phyloP scores from a whole-genome alignment of 2,329 filamentous ascomycete genomes.

The Aspergillus caelatus region DNA sequence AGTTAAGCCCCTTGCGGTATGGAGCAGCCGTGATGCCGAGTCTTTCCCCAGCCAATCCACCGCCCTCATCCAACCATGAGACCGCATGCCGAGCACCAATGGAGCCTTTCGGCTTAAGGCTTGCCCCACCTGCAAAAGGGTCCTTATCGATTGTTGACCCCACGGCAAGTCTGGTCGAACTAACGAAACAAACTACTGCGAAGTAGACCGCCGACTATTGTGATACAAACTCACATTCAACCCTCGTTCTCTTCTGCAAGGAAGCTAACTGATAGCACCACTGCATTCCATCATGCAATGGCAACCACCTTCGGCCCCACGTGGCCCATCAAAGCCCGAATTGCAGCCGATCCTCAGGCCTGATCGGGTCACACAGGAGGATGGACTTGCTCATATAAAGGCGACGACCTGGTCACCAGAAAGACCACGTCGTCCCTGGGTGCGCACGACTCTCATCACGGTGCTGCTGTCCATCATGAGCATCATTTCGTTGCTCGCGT shows the following conservation, averaged over 20 bases:
- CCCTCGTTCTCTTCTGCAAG: not conserved
- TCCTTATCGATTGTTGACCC: not conserved
- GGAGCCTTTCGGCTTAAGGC: not conserved
- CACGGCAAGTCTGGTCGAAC: not conserved
- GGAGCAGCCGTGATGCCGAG: not conserved
- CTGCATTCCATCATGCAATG: conserved; percentile 3
- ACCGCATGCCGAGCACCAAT: not conserved
- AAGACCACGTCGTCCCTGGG: not conserved
- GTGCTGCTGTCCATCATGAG: conserved; percentile 12
- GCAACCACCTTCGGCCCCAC: conserved; percentile 3
- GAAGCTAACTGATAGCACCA: not conserved
- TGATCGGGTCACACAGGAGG: not conserved
- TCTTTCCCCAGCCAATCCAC: not conserved
- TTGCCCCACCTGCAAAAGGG: not conserved
- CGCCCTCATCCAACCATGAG: not conserved
- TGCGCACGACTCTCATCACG: not conserved
- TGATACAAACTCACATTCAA: not conserved
- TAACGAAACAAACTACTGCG: not conserved
- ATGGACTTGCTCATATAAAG: not conserved
- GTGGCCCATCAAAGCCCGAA: not conserved
- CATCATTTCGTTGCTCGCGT: conserved; percentile 12
- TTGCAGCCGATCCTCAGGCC: not conserved
- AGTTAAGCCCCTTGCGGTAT: conserved; percentile 1
- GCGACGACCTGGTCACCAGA: not conserved
- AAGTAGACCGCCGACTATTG: not conserved